phyloP scores from a whole-genome alignment of 2,329 filamentous ascomycete genomes.

The Coniochaeta hoffmannii region DNA sequence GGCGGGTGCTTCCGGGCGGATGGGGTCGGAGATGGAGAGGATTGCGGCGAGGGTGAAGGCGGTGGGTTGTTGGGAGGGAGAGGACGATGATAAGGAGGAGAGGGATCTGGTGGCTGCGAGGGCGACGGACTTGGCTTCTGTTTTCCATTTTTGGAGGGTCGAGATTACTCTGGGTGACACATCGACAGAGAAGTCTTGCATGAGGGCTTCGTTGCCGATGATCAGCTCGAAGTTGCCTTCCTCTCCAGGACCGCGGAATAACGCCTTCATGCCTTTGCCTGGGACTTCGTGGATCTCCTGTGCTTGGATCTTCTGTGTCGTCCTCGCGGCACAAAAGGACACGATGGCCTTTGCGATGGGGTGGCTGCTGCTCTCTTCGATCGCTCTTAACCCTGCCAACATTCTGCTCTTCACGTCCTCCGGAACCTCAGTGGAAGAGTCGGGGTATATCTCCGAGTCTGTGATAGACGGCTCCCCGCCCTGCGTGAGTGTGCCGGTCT shows the following conservation, averaged over 20 bases:
- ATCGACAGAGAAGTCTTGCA: constrained; percentile 40
- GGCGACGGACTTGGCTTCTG: constrained; percentile 56
- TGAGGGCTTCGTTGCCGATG: constrained; percentile 67
- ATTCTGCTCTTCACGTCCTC: constrained; percentile 23
- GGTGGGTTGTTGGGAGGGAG: background rate
- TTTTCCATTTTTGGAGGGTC: constrained; percentile 49
- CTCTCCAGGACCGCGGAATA: constrained; percentile 27
- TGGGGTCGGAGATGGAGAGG: constrained; percentile 73
- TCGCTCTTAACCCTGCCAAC: constrained; percentile 46
- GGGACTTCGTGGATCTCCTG: constrained; percentile 56
- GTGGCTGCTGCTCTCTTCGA: constrained; percentile 69
- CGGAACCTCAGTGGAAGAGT: constrained; percentile 12
- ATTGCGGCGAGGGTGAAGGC: constrained; percentile 50
- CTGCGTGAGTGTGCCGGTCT: constrained; percentile 76
- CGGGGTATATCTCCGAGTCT: constrained; percentile 36
- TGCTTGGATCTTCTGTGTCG: constrained; percentile 23
- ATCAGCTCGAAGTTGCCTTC: constrained; percentile 41
- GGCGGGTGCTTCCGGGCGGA: constrained; percentile 62
- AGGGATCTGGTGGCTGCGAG: constrained; percentile 40
- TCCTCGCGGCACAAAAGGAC: constrained; percentile 44
- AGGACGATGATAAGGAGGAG: background rate
- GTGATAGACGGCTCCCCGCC: constrained; percentile 66
- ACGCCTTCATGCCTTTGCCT: constrained; percentile 62
- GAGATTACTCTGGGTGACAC: constrained; percentile 26
- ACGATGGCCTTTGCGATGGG: constrained; percentile 67